These are phyloP conservation scores for Jaltomata sinuosa DNA, from an alignment of 257 asterid species.

Conservation along the genomic window DNA sequence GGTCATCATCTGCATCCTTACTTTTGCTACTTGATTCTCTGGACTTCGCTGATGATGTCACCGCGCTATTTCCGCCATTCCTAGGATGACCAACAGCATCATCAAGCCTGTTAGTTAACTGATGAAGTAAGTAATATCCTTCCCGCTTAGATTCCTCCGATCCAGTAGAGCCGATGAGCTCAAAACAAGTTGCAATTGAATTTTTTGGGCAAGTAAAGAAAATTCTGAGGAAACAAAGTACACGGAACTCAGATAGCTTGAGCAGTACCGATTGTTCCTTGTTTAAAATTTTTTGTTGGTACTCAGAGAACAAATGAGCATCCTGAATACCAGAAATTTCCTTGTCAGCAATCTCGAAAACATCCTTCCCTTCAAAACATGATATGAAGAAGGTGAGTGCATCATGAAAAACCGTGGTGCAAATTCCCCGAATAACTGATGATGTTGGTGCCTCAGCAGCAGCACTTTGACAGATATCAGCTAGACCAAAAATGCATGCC, in stretches of 20 bases:
- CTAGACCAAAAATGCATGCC: slow-evolving; percentile 70
- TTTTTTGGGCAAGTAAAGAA: slow-evolving; percentile 54
- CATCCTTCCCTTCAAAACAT: slow-evolving; percentile 56
- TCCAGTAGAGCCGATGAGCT: slow-evolving; percentile 45
- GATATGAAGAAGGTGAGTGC: slow-evolving; percentile 57
- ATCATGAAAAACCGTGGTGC: slow-evolving; percentile 54
- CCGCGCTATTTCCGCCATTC: slow-evolving; percentile 20
- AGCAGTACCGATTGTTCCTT: slow-evolving; percentile 37
- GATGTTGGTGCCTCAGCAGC: slow-evolving; percentile 44
- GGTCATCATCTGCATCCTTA: slow-evolving; percentile 18
- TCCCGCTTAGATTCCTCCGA: slow-evolving; percentile 33
- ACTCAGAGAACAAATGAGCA: slow-evolving; percentile 31
- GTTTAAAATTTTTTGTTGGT: slow-evolving; percentile 40
- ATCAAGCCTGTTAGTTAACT: slow-evolving; percentile 47
- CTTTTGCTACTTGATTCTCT: slow-evolving; percentile 21
- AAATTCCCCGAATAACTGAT: slow-evolving; percentile 44
- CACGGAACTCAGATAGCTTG: slow-evolving; percentile 59
- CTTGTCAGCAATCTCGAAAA: slow-evolving; percentile 59
- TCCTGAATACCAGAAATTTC: slow-evolving; percentile 43
- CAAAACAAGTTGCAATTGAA: slow-evolving; percentile 64
- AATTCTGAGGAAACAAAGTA: slow-evolving; percentile 54
- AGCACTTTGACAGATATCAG: slow-evolving; percentile 62
- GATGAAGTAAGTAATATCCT: slow-evolving; percentile 66
- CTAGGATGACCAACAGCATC: slow-evolving; percentile 19
- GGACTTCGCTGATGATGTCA: slow-evolving; percentile 17